Percentiles rank a stretch among this genome's conserved stretches.
Evolutionary conservation across 2,329 filamentous ascomycete species (phyloP).

Genomic region (Colletotrichum salicis): DNA sequence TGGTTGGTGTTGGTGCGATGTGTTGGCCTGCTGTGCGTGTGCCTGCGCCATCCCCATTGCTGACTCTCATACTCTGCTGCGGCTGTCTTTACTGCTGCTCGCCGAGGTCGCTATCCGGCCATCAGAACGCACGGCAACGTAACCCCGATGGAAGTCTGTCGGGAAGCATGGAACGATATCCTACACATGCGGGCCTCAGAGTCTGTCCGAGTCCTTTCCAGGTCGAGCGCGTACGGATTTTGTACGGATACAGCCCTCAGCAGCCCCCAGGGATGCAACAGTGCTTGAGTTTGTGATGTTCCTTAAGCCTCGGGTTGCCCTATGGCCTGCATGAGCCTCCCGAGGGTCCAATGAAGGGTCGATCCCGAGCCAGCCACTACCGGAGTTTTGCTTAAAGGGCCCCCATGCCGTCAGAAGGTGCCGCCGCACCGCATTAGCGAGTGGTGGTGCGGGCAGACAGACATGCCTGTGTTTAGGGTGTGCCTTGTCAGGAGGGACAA

Average conservation of each 20-base stretch:
- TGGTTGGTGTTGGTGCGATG: neutral
- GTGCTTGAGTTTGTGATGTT: neutral
- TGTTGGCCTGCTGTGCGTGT: neutral
- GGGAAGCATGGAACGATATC: neutral
- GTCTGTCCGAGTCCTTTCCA: neutral
- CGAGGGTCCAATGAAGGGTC: slow-evolving; percentile 24
- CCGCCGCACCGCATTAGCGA: neutral
- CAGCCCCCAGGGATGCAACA: neutral
- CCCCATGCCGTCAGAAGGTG: slow-evolving; percentile 14
- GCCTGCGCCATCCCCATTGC: neutral
- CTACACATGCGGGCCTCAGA: neutral
- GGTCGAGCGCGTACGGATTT: neutral
- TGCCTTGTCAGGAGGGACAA: slow-evolving; percentile 25
- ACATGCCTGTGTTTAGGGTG: slow-evolving; percentile 14
- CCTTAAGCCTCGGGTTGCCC: slow-evolving; percentile 2
- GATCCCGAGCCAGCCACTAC: slow-evolving; percentile 16
- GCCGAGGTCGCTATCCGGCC: neutral
- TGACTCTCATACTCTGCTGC: neutral
- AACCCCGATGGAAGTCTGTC: neutral
- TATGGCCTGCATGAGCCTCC: slow-evolving; percentile 26
- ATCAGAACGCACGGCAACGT: neutral
- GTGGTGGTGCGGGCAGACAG: neutral
- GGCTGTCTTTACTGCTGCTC: neutral
- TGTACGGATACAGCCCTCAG: neutral
- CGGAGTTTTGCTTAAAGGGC: slow-evolving; percentile 1